These are phyloP conservation scores for Prinsepia uniflora DNA, from an alignment of 306 rosid genomes.

Conservation along the genomic window DNA sequence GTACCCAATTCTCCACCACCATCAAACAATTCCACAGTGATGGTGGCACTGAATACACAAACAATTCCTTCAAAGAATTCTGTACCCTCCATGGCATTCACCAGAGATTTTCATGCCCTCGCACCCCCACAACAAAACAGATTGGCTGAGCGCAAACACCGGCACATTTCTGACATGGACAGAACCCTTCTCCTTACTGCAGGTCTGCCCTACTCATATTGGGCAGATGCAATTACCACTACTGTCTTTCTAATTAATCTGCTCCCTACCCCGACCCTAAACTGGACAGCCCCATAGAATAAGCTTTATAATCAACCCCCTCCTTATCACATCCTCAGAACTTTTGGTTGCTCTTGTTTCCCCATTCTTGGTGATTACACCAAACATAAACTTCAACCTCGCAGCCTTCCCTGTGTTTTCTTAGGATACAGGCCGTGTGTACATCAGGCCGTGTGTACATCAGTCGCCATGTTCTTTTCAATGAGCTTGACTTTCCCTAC, in stretches of 20 bases:
- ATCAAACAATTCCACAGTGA: not conserved
- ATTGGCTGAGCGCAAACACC: not conserved
- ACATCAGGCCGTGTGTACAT: not conserved
- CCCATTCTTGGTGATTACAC: too few species aligned
- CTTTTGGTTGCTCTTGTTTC: not conserved
- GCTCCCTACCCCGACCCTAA: not conserved
- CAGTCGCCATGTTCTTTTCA: not conserved
- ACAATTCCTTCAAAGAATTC: not conserved
- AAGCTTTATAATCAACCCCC: not conserved
- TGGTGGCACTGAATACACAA: not conserved
- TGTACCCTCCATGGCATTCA: not conserved
- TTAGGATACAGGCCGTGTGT: too few species aligned
- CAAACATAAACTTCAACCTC: too few species aligned
- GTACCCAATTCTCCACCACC: too few species aligned
- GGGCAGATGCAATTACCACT: not conserved
- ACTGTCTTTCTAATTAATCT: not conserved
- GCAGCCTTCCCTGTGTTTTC: too few species aligned
- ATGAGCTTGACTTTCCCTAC: not conserved
- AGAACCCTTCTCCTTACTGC: not conserved
- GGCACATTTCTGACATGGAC: not conserved
- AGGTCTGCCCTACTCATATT: not conserved
- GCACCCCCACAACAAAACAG: not conserved
- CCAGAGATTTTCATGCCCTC: not conserved
- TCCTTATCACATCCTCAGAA: too few species aligned
- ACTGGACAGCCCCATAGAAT: not conserved